Base-by-base conservation (phyloP, 1,284 basidiomycete species). In the Dichomitus squalens region DNA sequence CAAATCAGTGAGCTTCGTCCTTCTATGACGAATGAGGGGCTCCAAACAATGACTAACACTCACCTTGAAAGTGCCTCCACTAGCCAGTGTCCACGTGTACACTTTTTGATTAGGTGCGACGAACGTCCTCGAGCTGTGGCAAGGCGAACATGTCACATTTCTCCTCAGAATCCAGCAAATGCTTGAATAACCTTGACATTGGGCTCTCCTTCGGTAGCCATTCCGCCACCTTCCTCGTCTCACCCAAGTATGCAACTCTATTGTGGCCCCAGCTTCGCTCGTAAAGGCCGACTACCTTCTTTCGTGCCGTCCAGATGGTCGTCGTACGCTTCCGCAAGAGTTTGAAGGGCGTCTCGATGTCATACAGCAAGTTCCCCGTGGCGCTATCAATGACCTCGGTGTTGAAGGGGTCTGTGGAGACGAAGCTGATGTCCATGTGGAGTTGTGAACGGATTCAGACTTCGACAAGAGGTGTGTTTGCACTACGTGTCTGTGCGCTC, bases 341-440 rank as follows among this genome's bases (percentile, higher is more conserved):
- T 20, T n/a, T 18, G 4, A 16, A 27, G 14, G n/a, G 16, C 21
- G 44, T 46, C 8, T 21, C 11, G 25, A 46, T 31, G 3, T 31
- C 23, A 16, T 6, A 46, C 9, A 29, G 44, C 4, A 16, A 14
- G 14, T 46, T 25, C 9, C 23, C 29, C 14, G 44, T 12, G 7
- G 44, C 12, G 14, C n/a, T 25, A 14, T 33, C 25, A 25, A 27
- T 16, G 25, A 46, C 44, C 5, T 46, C 18, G 38, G 38, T 5
- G 38, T 52, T 41, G 18, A 33, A 18, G 3, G 29, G 38, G 16
- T 52, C 36, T 27, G 20, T 7, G 25, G 36, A 29, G 12, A 27
- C 11, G 49, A 52, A 52, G 35, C 35, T 16, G 49, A 50, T 23
- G 23, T 50, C 27, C 35, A 50, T 47, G 27, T 33, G n/a, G n/a